Evolutionary conservation across 371 early-diverging fungal species (phyloP).

Genomic region (Sanchytrium tribonematis): DNA sequence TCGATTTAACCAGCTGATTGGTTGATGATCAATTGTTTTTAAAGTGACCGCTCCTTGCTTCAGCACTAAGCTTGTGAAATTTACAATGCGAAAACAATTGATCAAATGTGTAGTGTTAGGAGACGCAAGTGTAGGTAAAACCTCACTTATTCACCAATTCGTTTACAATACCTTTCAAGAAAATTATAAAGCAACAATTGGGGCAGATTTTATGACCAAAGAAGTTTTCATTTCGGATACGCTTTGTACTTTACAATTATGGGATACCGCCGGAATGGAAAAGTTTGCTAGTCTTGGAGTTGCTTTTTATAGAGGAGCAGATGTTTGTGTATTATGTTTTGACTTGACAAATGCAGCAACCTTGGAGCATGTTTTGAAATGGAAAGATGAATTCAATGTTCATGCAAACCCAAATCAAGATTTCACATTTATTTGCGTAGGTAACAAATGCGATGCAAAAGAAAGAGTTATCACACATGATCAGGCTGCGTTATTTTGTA

Average conservation of each 20-base stretch:
- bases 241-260: slow-evolving; percentile 71
- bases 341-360: slow-evolving; percentile 81
- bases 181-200: slow-evolving; percentile 98
- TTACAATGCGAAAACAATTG: too few relatives aligned
- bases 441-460: slow-evolving; percentile 92
- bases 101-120: too few relatives aligned
- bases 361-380: slow-evolving; percentile 81
- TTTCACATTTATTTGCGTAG: slow-evolving; percentile 89
- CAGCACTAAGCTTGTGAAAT: too few relatives aligned
- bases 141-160: slow-evolving; percentile 73
- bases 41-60: too few relatives aligned
- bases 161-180: slow-evolving; percentile 77
- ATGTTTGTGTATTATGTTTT: slow-evolving; percentile 90
- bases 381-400: slow-evolving; percentile 87
- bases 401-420: slow-evolving; percentile 82
- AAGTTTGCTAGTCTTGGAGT: slow-evolving; percentile 92
- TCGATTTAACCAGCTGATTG: not conserved
- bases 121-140: slow-evolving; percentile 80
- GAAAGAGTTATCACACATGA: too few relatives aligned
- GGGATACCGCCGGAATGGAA: slow-evolving; percentile 87
- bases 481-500: too few relatives aligned
- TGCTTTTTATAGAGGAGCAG: slow-evolving; percentile 94
- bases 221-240: slow-evolving; percentile 71
- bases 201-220: slow-evolving; percentile 98
- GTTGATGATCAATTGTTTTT: too few relatives aligned